A percentile compares a stretch with the other conserved stretches of the same genome.
These are phyloP conservation scores for Eimeria sp. DNA, from an alignment of 169 alveolate genomes.

Conservation along the genomic window DNA sequence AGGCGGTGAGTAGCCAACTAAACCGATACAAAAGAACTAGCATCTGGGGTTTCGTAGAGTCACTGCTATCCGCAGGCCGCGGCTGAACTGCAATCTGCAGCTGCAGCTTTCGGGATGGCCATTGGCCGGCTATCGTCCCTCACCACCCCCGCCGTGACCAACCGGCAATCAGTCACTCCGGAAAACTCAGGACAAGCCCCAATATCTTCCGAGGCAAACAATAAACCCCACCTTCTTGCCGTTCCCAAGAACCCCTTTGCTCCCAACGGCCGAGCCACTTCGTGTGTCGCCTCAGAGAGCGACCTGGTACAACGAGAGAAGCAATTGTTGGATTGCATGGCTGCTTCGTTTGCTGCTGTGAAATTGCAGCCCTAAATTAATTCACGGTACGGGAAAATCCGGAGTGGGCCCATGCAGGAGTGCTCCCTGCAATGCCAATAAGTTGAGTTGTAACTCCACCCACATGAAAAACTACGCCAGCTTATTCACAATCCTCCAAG, in stretches of 20 bases:
- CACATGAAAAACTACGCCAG: not conserved
- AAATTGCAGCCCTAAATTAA: conserved; percentile 3
- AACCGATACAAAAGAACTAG: not conserved
- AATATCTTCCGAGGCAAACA: not conserved
- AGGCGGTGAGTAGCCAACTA: not conserved
- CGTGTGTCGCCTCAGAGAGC: not conserved
- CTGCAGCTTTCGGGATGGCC: conserved; percentile 69
- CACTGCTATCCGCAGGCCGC: conserved; percentile 23
- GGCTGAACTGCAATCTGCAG: conserved; percentile 67
- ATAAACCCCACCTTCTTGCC: not conserved
- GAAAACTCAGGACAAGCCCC: not conserved
- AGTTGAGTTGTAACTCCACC: not conserved
- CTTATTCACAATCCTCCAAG: not conserved
- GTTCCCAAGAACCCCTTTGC: not conserved
- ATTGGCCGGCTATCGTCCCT: conserved; percentile 49
- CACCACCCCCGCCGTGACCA: not conserved
- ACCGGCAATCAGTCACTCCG: not conserved
- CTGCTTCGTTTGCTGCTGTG: conserved; percentile 69
- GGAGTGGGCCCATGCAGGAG: not conserved
- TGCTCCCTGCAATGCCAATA: not conserved
- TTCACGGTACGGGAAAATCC: not conserved
- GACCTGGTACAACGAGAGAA: conserved; percentile 21
- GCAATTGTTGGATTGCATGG: conserved; percentile 57
- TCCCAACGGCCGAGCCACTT: not conserved
- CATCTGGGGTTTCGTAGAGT: not conserved